Conservation (phyloP, 1,284 basidiomycete genomes). For the Sphagnurus paluster region DNA sequence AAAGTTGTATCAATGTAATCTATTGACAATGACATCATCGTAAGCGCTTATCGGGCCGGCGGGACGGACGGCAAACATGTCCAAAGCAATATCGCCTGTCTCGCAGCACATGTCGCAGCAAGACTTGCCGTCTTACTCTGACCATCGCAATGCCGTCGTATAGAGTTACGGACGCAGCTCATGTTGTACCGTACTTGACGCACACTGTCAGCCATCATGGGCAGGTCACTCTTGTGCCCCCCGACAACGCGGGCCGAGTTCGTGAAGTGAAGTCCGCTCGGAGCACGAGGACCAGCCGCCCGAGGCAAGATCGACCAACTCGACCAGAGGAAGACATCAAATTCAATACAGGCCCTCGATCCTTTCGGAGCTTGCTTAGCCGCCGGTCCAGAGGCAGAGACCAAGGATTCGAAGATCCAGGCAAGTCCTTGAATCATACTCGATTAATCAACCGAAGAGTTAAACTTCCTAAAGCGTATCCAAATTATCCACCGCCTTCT, state of each 20-base stretch:
- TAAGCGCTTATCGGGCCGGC: not conserved
- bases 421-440: slow-evolving; percentile 11
- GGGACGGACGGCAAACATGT: slow-evolving; percentile 11
- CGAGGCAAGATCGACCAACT: slow-evolving; percentile 29
- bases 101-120: slow-evolving; percentile 31
- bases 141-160: slow-evolving; percentile 40
- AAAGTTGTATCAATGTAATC: no score
- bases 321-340: slow-evolving; percentile 32
- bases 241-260: slow-evolving; percentile 53
- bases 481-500: slow-evolving; percentile 59
- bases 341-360: slow-evolving; percentile 38
- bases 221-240: slow-evolving; percentile 43
- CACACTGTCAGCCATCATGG: slow-evolving; percentile 56
- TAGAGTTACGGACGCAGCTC: slow-evolving; percentile 48
- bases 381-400: slow-evolving; percentile 24
- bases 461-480: slow-evolving; percentile 33
- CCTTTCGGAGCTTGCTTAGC: slow-evolving; percentile 22
- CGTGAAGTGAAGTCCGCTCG: slow-evolving; percentile 52
- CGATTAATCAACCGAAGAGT: slow-evolving; percentile 3
- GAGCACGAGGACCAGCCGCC: slow-evolving; percentile 30
- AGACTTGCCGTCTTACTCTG: slow-evolving; percentile 31
- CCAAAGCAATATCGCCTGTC: slow-evolving; percentile 27
- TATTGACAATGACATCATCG: not conserved
- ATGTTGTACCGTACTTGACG: slow-evolving; percentile 58
- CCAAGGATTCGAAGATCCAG: slow-evolving; percentile 24